Conservation (phyloP, 1,284 basidiomycete species). For the Fomes fomentarius region DNA sequence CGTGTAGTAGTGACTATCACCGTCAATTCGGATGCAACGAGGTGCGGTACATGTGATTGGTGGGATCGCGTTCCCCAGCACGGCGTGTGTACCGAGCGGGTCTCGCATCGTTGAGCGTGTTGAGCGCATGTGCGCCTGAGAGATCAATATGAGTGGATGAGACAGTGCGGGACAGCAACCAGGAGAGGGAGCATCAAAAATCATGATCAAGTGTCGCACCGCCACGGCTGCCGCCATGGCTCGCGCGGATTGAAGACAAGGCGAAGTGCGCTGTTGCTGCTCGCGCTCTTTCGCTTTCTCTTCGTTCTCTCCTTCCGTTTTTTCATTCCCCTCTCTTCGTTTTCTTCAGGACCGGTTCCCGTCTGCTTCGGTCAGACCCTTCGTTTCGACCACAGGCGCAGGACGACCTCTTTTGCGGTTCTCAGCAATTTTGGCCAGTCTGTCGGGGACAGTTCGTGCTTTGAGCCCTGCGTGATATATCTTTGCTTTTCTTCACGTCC, state of each 20-base stretch:
- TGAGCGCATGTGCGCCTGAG: background rate
- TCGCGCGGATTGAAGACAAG: slow-evolving; percentile 23
- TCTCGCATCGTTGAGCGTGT: background rate
- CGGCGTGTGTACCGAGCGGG: too few species aligned
- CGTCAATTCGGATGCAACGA: too few species aligned
- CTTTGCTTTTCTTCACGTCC: slow-evolving; percentile 12
- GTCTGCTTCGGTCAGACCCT: slow-evolving; percentile 42
- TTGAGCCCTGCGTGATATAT: slow-evolving; percentile 21
- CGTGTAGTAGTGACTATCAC: background rate
- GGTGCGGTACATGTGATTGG: background rate
- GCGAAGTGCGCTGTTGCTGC: slow-evolving; percentile 13
- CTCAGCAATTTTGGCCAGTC: slow-evolving; percentile 32
- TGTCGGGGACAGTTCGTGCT: slow-evolving; percentile 39
- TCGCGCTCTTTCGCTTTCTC: slow-evolving; percentile 18
- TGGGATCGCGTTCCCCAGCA: background rate
- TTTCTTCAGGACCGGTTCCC: slow-evolving; percentile 45
- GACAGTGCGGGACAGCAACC: slow-evolving; percentile 16
- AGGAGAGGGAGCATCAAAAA: slow-evolving; percentile 15
- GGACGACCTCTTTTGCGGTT: slow-evolving; percentile 37
- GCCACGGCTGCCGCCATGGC: slow-evolving; percentile 13
- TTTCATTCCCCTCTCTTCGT: slow-evolving; percentile 31
- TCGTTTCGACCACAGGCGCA: slow-evolving; percentile 37
- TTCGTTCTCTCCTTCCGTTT: slow-evolving; percentile 28
- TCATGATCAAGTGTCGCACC: slow-evolving; percentile 20
- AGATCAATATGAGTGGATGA: background rate